Evolutionary conservation across 2,329 filamentous ascomycete genomes (phyloP), one percentile per base, ranked within the genome.

Genomic region (Ophiobolus disseminans): DNA sequence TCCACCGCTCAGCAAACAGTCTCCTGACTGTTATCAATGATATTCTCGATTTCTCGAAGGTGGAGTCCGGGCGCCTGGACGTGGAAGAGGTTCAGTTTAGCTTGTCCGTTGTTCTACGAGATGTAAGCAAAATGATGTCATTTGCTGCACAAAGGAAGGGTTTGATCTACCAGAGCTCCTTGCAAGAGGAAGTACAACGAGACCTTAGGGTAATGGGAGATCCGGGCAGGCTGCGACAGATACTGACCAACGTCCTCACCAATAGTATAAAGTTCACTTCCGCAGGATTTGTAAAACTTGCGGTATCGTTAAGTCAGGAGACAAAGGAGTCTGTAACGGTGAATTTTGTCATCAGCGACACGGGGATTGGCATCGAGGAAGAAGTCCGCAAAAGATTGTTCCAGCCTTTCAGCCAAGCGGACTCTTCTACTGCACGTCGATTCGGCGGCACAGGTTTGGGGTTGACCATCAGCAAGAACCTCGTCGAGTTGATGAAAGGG

Each of bases 1-100:
- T 93, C 5, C 86, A 90, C 62, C 82, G 87, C 41, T 92, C 88
- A 5, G 89, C 88, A 0, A 91, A 93, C 55, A 90, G 89, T 2
- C 76, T 96, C 2, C 78, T 96, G 16, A 93, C 90, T 0, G 88
- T 96, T 31, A 95, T 96, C 72, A 95, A 96, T 64, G 91, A 96
- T 63, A 95, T 87, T 45, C 77, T 96, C 1, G 91, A 95, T 72
- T 92, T 95, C 68, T 94, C 90, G 3, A 95, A 95, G 70, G 86
- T 91, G 1, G 89, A 92, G 67, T 90, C 87, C 7, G 89, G 89
- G 3, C 80, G 86, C 6, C 74, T 92, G 16, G 88, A 91, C 54
- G 87, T 92, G 31, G 89, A 91, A 70, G 87, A 91, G 60, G 88
- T 91, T 0, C 88, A 90, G 53, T 93, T 92, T 61, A 90, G 86